Evolutionary conservation across 345 rosid species (phyloP), one percentile per base, ranked within the genome.

Genomic region (Dipteronia dyeriana): DNA sequence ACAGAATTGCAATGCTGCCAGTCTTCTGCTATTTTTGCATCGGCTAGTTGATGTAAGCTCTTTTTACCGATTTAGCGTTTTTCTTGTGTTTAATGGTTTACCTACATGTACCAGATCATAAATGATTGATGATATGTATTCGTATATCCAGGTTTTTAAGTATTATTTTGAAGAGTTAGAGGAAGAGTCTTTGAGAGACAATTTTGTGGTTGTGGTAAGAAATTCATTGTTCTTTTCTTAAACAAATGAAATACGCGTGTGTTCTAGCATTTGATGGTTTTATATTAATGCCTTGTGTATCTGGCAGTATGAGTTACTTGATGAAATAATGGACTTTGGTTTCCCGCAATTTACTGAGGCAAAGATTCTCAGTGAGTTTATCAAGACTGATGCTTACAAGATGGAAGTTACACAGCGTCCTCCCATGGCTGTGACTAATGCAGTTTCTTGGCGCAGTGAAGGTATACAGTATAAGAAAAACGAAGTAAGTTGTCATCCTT

Each of bases 391-490:
- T 88, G 97, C 97, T 4, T 92, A 90, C 73, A 89, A 90, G 83
- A 89, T 92, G 94, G 97, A 92, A 85, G 89, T 87, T 74, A 81
- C 92, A 6, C 97, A 90, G 83, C 84, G 97, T 29, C 97, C 97
- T 64, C 97, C 97, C 11, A 92, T 92, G 97, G 97, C 97, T 79
- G 97, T 92, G 54, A 92, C 97, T 17, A 92, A 92, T 76, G 94
- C 97, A 2, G 97, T 92, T 38, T 92, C 97, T 12, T 92, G 97
- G 97, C 91, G 97, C 38, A 90, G 94, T 85, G 97, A 92, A 86
- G 97, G 97, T 75, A 81, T 92, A 78, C 66, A 65, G 70, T 88
- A 87, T 61, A 92, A 90, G 86, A 92, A 92, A 84, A 92, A 92
- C 49, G 97, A 89, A 66, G 93, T 92, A 80, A 71, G 85, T 80